phyloP scores from a whole-genome alignment of 768 basidiomycete genomes.

The Lactarius sanguifluus region DNA sequence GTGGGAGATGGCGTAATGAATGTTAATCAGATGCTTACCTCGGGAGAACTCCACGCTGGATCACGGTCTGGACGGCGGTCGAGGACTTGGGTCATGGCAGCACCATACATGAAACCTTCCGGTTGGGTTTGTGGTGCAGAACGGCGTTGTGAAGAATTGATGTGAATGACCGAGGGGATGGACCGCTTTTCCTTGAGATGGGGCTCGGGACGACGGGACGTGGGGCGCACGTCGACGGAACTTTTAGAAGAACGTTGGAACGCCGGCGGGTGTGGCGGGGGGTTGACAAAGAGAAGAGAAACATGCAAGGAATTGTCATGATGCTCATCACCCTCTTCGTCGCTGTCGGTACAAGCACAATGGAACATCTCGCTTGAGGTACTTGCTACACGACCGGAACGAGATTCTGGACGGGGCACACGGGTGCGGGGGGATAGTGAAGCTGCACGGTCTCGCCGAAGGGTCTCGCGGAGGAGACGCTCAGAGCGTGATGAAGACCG shows the following conservation, averaged over 20 bases:
- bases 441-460: slow-evolving; percentile 46
- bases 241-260: slow-evolving; percentile 24
- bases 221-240: slow-evolving; percentile 28
- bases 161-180: slow-evolving; percentile 3
- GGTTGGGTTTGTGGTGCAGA: slow-evolving; percentile 53
- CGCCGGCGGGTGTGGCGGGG: slow-evolving; percentile 16
- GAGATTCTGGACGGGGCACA: slow-evolving; percentile 23
- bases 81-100: slow-evolving; percentile 32
- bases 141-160: slow-evolving; percentile 46
- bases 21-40: slow-evolving; percentile 18
- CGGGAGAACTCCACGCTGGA: slow-evolving; percentile 28
- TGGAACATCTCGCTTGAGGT: slow-evolving; percentile 26
- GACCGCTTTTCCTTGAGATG: slow-evolving; percentile 32
- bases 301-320: slow-evolving; percentile 36
- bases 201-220: slow-evolving; percentile 23
- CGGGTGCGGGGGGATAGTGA: slow-evolving; percentile 31
- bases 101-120: slow-evolving; percentile 48
- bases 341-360: slow-evolving; percentile 33
- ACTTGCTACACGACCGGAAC: slow-evolving; percentile 20
- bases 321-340: slow-evolving; percentile 35
- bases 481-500: slow-evolving; percentile 54
- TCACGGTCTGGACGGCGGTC: slow-evolving; percentile 26
- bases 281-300: slow-evolving; percentile 32
- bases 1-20: neutral
- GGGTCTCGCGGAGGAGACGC: slow-evolving; percentile 54